Base-by-base conservation (phyloP, 345 rosid genomes). In the Ceriops decandra region DNA sequence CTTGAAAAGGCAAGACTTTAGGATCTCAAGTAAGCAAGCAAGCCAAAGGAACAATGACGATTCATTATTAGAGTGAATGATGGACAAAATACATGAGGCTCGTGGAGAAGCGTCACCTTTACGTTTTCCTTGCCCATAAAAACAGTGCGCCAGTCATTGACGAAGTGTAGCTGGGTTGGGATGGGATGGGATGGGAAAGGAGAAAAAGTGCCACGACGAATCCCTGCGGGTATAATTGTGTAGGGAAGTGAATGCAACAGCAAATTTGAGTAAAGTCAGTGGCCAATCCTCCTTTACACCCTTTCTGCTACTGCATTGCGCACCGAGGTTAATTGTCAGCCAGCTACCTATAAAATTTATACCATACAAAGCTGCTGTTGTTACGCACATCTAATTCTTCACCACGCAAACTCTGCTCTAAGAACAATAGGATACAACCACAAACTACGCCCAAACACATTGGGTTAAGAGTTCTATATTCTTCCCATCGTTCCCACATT, bases 31-130 rank as follows among this genome's bases (percentile, higher is more conserved):
- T n/a, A 58, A 69, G 36, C 36, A 7, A 33, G 49, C 49, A 13
- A 42, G 49, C 70, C 63, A 69, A 63, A 74, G 77, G 77, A 61
- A 83, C 67, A 70, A 74, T 71, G 88, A 84, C 63, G 76, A 73
- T 35, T 65, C 66, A 77, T 74, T 30, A 65, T 73, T 78, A 60
- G 81, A 60, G 76, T 64, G 72, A 60, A 2, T 13, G 68, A 76
- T 63, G 72, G 82, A 64, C 32, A 24, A 68, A 73, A 76, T 69
- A 69, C 59, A 66, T 56, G 57, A 68, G 76, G 49, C 54, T 67
- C 52, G 64, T 38, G 77, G 76, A 72, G 74, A 82, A 72, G 88
- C 93, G 83, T 92, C 74, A 75, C 72, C 89, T 87, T 88, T 86
- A 92, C 95, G 95, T 86, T 85, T 82, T 69, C 84, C 67, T 65